A percentile compares a stretch with the other conserved stretches of the same genome.
These are phyloP conservation scores for Annulohypoxylon nitens DNA, from an alignment of 495 filamentous ascomycete species.

Conservation along the genomic window DNA sequence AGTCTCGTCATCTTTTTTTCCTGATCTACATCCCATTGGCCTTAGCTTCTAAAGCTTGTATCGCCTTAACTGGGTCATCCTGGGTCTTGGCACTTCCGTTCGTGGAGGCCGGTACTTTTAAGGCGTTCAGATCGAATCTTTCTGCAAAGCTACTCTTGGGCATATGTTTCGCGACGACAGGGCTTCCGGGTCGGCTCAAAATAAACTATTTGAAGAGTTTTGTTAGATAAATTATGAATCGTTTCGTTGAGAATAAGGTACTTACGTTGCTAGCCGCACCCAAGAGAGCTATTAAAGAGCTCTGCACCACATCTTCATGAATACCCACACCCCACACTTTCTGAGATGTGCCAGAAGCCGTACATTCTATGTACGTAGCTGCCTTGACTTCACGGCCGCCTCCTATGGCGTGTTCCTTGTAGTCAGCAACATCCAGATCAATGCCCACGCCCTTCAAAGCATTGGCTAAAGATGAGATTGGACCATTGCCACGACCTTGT, in stretches of 20 bases:
- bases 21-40: conserved; percentile 56
- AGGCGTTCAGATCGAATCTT: conserved; percentile 53
- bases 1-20: conserved; percentile 1
- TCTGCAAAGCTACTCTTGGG: conserved; percentile 52
- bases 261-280: conserved; percentile 90
- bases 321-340: conserved; percentile 97
- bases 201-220: conserved; percentile 64
- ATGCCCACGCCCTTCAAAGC: conserved; percentile 86
- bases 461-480: conserved; percentile 87
- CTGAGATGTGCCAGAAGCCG: conserved; percentile 72
- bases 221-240: conserved; percentile 26
- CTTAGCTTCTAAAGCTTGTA: conserved; percentile 61
- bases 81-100: conserved; percentile 49
- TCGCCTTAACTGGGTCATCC: conserved; percentile 49
- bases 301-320: conserved; percentile 94
- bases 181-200: conserved; percentile 67
- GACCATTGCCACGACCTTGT: conserved; percentile 86
- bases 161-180: conserved; percentile 62
- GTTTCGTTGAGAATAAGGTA: conserved; percentile 29
- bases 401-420: conserved; percentile 96
- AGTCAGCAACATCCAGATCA: conserved; percentile 91
- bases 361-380: conserved; percentile 94
- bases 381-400: conserved; percentile 84
- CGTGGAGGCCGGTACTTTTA: conserved; percentile 35
- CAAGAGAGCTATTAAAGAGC: conserved; percentile 88